A percentile compares a stretch with the other conserved stretches of the same genome.
These are phyloP conservation scores for Amaranthus palmeri DNA, from an alignment of 148 eudicot genomes.

Conservation along the genomic window DNA sequence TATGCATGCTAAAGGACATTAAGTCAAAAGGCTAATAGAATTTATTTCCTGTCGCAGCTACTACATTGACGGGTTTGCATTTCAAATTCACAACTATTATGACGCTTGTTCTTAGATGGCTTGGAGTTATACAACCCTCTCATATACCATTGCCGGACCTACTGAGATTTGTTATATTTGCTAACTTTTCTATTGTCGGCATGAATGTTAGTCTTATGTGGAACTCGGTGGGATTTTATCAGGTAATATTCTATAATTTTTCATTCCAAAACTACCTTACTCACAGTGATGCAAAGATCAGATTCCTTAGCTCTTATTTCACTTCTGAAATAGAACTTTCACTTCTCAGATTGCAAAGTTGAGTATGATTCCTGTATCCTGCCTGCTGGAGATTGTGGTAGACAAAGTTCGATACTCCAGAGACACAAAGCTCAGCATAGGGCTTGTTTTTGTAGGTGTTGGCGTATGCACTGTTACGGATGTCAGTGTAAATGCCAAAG, in stretches of 20 bases:
- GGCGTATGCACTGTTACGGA: constrained; percentile 94
- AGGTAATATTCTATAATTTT: constrained; percentile 41
- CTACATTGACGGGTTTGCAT: constrained; percentile 90
- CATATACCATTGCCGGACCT: constrained; percentile 77
- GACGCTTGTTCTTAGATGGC: constrained; percentile 80
- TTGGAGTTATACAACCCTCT: constrained; percentile 81
- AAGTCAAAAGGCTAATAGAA: not conserved
- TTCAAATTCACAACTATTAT: constrained; percentile 80
- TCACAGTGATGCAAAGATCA: not conserved
- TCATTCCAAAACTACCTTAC: not conserved
- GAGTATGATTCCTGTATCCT: constrained; percentile 92
- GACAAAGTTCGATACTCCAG: constrained; percentile 91
- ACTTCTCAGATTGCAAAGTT: constrained; percentile 75
- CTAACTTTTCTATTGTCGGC: constrained; percentile 91
- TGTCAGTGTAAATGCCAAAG: constrained; percentile 85
- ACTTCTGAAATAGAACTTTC: not conserved
- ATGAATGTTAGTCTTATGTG: constrained; percentile 97
- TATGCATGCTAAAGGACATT: not conserved
- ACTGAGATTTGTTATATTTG: constrained; percentile 77
- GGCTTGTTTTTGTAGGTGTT: constrained; percentile 78
- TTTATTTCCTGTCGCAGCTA: constrained; percentile 52
- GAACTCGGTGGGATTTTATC: constrained; percentile 97
- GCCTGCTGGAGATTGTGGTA: constrained; percentile 75
- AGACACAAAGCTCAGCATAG: constrained; percentile 87
- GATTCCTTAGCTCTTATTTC: constrained; percentile 9